phyloP scores from a whole-genome alignment of 139 green algal genomes.

The Picocystis salinarum region DNA sequence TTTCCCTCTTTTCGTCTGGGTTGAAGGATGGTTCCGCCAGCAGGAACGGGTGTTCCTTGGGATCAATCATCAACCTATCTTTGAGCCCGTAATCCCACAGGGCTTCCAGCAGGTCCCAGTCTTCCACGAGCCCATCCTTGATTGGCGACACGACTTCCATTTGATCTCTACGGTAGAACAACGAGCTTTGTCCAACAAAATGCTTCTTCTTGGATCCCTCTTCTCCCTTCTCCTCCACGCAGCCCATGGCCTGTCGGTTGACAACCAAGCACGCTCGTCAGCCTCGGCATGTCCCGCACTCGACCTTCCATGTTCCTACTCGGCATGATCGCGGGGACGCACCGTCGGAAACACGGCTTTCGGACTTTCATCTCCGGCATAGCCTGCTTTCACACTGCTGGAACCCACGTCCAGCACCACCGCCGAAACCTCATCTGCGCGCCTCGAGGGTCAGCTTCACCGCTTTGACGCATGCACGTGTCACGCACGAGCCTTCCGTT shows the following conservation, averaged over 20 bases:
- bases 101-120: slow-evolving; percentile 54
- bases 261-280: not conserved
- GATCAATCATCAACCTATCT: slow-evolving; percentile 52
- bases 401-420: slow-evolving; percentile 80
- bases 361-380: slow-evolving; percentile 85
- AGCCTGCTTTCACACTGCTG: slow-evolving; percentile 61
- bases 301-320: not conserved
- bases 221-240: not conserved
- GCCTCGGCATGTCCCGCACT: not conserved
- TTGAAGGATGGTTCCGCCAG: slow-evolving; percentile 66
- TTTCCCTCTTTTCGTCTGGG: slow-evolving; percentile 42
- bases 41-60: slow-evolving; percentile 70
- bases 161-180: slow-evolving; percentile 26
- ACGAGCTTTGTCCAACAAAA: slow-evolving; percentile 21
- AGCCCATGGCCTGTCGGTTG: slow-evolving; percentile 6
- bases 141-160: slow-evolving; percentile 44
- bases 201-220: slow-evolving; percentile 11
- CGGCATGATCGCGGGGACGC: not conserved
- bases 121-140: slow-evolving; percentile 33
- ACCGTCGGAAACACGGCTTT: slow-evolving; percentile 81
- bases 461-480: no score
- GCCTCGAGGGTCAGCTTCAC: no score
- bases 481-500: no score
- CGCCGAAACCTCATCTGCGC: slow-evolving; percentile 88
- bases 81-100: slow-evolving; percentile 55